Evolutionary conservation across 192 early-diverging fungal species (phyloP).

Genomic region (Chytriomyces confervae): DNA sequence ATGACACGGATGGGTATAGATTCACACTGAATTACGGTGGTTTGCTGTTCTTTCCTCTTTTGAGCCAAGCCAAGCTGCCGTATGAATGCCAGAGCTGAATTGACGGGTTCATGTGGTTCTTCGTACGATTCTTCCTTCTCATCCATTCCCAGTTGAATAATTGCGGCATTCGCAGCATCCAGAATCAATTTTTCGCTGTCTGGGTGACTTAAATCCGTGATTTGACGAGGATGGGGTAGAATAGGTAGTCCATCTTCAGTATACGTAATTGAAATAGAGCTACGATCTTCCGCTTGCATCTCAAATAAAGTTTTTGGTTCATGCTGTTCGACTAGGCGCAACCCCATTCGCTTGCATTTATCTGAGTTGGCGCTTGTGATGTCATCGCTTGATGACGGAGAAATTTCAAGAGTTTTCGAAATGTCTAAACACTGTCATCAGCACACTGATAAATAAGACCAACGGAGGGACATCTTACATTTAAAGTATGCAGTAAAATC

Average conservation of each 20-base stretch:
- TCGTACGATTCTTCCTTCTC: neutral
- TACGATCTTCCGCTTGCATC: neutral
- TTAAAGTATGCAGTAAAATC: neutral
- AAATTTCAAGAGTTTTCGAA: neutral
- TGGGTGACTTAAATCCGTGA: neutral
- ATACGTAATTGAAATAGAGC: neutral
- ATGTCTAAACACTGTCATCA: neutral
- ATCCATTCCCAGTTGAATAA: neutral
- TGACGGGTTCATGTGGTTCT: too few relatives aligned
- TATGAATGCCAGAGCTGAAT: too few relatives aligned
- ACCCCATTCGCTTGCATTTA: too few relatives aligned
- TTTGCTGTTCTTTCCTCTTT: too few relatives aligned
- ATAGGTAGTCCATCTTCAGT: neutral
- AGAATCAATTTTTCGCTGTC: neutral
- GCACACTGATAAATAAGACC: neutral
- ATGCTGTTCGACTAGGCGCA: too few relatives aligned
- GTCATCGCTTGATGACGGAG: too few relatives aligned
- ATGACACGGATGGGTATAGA: too few relatives aligned
- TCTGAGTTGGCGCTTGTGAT: too few relatives aligned
- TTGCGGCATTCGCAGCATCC: neutral
- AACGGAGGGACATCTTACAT: neutral
- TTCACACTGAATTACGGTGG: too few relatives aligned
- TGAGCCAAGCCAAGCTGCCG: too few relatives aligned
- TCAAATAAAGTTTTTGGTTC: slow-evolving; percentile 3
- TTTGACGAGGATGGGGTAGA: neutral